Conservation (phyloP, 805 yeast species). For the Wickerhamomyces chambardii region DNA sequence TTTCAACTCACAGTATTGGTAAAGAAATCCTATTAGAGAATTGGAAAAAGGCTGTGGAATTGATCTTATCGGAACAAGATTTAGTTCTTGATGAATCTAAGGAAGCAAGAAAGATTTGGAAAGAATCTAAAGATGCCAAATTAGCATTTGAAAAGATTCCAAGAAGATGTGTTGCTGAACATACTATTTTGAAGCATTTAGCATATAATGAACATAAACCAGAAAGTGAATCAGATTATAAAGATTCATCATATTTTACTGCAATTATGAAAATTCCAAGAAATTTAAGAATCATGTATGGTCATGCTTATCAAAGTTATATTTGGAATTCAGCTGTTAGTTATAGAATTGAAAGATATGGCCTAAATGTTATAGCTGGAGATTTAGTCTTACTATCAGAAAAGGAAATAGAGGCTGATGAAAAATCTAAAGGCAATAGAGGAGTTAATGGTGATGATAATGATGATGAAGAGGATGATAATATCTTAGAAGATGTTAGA, state of each 20-base stretch:
- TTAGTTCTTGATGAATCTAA: slow-evolving; percentile 74
- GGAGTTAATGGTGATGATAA: slow-evolving; percentile 15
- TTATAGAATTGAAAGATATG: slow-evolving; percentile 62
- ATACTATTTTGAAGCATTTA: slow-evolving; percentile 55
- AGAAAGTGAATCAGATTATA: slow-evolving; percentile 33
- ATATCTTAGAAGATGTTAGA: slow-evolving; percentile 65
- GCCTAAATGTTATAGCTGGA: slow-evolving; percentile 65
- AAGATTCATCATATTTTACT: slow-evolving; percentile 52
- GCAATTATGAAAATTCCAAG: slow-evolving; percentile 89
- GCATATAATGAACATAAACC: slow-evolving; percentile 35
- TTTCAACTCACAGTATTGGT: slow-evolving; percentile 87
- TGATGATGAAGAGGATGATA: slow-evolving; percentile 35
- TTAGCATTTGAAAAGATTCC: slow-evolving; percentile 75
- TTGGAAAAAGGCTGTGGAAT: slow-evolving; percentile 74
- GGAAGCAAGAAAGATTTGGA: slow-evolving; percentile 81
- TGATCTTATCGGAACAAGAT: slow-evolving; percentile 80
- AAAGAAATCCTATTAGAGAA: slow-evolving; percentile 57
- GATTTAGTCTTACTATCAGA: slow-evolving; percentile 55
- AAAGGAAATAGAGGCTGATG: slow-evolving; percentile 11
- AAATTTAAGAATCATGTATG: slow-evolving; percentile 89
- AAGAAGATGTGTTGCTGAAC: slow-evolving; percentile 78
- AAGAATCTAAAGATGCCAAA: slow-evolving; percentile 55
- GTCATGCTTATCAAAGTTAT: slow-evolving; percentile 94
- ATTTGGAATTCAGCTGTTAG: slow-evolving; percentile 90
- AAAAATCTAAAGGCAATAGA: not conserved